These are phyloP conservation scores for Hypoxylon sp. DNA, from an alignment of 2,329 filamentous ascomycete species.

Conservation along the genomic window DNA sequence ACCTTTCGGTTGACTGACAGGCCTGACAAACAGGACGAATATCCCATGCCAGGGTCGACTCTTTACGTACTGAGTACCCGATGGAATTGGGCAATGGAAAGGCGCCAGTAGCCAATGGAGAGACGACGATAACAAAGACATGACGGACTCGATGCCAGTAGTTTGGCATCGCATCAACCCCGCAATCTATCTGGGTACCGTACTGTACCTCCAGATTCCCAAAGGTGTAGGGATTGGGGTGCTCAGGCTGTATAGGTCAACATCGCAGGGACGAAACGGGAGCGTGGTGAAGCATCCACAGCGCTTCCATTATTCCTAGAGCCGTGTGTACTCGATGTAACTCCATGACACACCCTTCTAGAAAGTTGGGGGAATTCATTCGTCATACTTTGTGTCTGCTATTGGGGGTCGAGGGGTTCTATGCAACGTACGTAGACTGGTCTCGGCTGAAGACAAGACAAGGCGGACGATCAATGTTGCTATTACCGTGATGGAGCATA, in stretches of 20 bases:
- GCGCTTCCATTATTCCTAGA: conserved; percentile 2
- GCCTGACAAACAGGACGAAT: conserved; percentile 20
- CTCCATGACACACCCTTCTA: conserved; percentile 17
- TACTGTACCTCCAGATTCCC: neutral
- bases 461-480: conserved; percentile 11
- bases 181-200: conserved; percentile 28
- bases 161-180: conserved; percentile 31
- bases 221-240: conserved; percentile 18
- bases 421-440: conserved; percentile 2
- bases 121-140: conserved; percentile 24
- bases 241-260: neutral
- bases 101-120: conserved; percentile 20
- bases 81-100: conserved; percentile 34
- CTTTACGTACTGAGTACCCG: conserved; percentile 34
- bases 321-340: conserved; percentile 19
- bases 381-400: conserved; percentile 23
- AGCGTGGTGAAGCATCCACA: conserved; percentile 13
- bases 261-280: conserved; percentile 20
- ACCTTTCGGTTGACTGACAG: conserved; percentile 15
- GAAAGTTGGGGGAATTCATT: conserved; percentile 21
- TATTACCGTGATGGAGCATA: conserved; percentile 13
- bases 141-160: conserved; percentile 19
- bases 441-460: neutral
- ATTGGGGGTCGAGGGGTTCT: conserved; percentile 24
- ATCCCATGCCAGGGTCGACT: conserved; percentile 14